Conservation (phyloP, 192 early-diverging fungal genomes). For the Coemansia sp. region DNA sequence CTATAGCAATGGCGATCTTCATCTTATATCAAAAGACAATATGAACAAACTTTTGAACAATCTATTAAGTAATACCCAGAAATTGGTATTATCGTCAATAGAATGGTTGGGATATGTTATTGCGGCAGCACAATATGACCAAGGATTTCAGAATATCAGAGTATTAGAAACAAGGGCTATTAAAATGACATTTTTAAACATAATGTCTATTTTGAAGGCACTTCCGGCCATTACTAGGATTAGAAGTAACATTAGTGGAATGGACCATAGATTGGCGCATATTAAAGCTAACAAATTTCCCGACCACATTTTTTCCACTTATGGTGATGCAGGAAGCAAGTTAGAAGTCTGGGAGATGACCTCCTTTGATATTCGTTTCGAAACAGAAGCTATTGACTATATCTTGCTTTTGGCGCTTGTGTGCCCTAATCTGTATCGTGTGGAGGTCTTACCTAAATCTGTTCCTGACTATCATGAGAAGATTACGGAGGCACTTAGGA, state of each 20-base stretch:
- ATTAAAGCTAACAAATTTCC: neutral
- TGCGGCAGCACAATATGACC: neutral
- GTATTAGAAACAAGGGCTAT: neutral
- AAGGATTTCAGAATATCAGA: neutral
- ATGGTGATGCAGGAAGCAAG: neutral
- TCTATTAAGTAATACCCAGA: neutral
- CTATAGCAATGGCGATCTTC: neutral
- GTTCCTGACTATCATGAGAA: too few relatives aligned
- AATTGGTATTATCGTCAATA: neutral
- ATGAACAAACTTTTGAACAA: neutral
- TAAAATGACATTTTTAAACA: neutral
- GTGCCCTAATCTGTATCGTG: neutral
- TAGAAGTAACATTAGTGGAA: neutral
- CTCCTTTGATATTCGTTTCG: too few relatives aligned
- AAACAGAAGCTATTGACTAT: neutral
- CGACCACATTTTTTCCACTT: neutral
- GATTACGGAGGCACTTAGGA: too few relatives aligned
- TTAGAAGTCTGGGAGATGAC: neutral
- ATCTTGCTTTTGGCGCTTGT: neutral
- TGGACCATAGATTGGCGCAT: neutral
- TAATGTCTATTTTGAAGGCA: neutral
- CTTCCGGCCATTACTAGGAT: neutral
- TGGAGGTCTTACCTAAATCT: neutral
- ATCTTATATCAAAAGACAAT: neutral
- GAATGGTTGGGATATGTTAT: neutral